Evolutionary conservation across 805 yeast species (phyloP), one percentile per base, ranked within the genome.

Genomic region (Ogataea pini): DNA sequence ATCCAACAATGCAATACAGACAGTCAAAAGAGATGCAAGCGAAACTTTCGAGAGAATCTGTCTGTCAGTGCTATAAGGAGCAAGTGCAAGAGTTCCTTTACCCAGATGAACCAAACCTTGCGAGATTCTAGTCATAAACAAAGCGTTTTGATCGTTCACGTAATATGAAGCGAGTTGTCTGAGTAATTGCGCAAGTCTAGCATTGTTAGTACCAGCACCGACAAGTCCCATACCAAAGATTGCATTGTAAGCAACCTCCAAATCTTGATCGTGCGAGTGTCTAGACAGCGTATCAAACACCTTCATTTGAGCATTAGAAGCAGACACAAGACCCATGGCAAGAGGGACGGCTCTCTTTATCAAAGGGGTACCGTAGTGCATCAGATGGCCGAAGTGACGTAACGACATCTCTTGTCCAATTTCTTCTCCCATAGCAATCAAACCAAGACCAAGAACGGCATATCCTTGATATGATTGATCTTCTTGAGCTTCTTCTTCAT

Each of bases 171-270:
- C 98, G 59, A 94, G 78, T 70, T 94, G 98, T 69, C 99, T 82
- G 63, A 94, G 78, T 55, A 94, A 77, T 72, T 94, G 99, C 3
- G 98, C 98, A 55, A 94, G 77, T 72, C 99, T 86, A 7, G 99
- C 99, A 66, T 94, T 94, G 71, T 94, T 92, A 24, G 99, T 94
- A 71, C 99, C 99, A 17, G 98, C 94, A 65, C 99, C 99, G 59
- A 92, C 96, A 54, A 94, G 72, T 47, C 99, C 99, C 98, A 94
- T 91, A 37, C 96, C 84, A 62, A 89, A 92, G 55, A 94, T 90
- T 17, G 99, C 90, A 65, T 91, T 94, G 66, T 85, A 85, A 6
- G 98, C 96, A 47, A 94, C 97, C 63, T 89, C 96, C 58, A 88
- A 72, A 67, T 94, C 97, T 48, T 89, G 84, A 63, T 94, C 99